Conservation (phyloP, 2,329 filamentous ascomycete genomes). For the Pseudocercospora ulei region DNA sequence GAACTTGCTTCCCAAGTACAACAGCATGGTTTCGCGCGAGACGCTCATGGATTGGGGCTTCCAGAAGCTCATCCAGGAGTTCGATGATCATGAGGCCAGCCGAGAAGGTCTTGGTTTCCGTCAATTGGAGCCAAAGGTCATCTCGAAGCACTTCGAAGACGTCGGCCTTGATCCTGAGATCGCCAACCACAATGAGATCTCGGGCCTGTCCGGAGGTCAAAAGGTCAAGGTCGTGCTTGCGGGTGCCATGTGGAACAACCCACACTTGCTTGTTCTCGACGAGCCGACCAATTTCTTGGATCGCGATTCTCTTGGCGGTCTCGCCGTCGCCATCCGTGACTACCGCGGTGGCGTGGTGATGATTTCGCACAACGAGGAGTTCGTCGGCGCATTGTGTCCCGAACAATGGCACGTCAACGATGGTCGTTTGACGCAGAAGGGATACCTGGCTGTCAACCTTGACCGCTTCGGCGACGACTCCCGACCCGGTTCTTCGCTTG, state of each 20-base stretch:
- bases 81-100: slow-evolving; percentile 97
- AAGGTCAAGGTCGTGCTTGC: slow-evolving; percentile 99
- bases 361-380: slow-evolving; percentile 99
- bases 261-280: slow-evolving; percentile 91
- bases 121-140: slow-evolving; percentile 81
- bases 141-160: slow-evolving; percentile 97
- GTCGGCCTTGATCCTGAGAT: slow-evolving; percentile 94
- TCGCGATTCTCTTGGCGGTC: slow-evolving; percentile 87
- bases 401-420: slow-evolving; percentile 94
- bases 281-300: slow-evolving; percentile 99
- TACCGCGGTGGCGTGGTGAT: slow-evolving; percentile 98
- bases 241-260: slow-evolving; percentile 68
- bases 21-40: slow-evolving; percentile 85
- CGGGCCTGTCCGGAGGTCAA: slow-evolving; percentile 87
- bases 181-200: slow-evolving; percentile 97
- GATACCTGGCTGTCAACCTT: slow-evolving; percentile 59
- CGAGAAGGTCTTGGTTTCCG: slow-evolving; percentile 96
- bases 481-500: slow-evolving; percentile 57
- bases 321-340: slow-evolving; percentile 94
- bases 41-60: slow-evolving; percentile 79
- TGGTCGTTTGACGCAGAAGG: slow-evolving; percentile 76
- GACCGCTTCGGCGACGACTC: slow-evolving; percentile 89
- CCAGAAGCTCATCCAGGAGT: slow-evolving; percentile 89
- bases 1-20: slow-evolving; percentile 72
- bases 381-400: slow-evolving; percentile 86